Evolutionary conservation across 371 early-diverging fungal genomes (phyloP).

Genomic region (Mucor velutinosus): DNA sequence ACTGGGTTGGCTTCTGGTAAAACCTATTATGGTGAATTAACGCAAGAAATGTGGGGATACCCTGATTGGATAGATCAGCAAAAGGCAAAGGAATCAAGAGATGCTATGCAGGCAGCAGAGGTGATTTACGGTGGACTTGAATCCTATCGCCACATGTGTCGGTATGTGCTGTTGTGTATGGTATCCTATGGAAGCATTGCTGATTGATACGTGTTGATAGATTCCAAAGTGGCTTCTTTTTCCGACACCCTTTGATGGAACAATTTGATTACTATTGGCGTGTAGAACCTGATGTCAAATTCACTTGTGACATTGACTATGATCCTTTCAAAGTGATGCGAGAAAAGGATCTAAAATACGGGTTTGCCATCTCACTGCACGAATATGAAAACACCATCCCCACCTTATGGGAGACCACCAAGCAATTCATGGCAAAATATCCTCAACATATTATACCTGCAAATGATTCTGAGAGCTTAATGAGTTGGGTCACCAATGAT

Average conservation of each 20-base stretch:
- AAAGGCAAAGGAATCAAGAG: conserved; percentile 50
- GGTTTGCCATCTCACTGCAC: conserved; percentile 72
- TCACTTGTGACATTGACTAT: conserved; percentile 86
- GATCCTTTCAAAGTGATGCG: conserved; percentile 91
- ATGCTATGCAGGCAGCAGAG: conserved; percentile 57
- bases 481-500: conserved; percentile 40
- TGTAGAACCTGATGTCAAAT: conserved; percentile 92
- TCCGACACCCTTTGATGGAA: conserved; percentile 65
- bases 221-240: conserved; percentile 76
- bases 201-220: conserved; percentile 4
- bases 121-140: conserved; percentile 86
- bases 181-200: not conserved
- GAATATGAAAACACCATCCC: conserved; percentile 85
- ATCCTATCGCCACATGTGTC: conserved; percentile 96
- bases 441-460: conserved; percentile 44
- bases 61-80: conserved; percentile 69
- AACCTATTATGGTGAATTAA: conserved; percentile 60
- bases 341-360: conserved; percentile 80
- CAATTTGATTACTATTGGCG: conserved; percentile 94
- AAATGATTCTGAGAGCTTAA: conserved; percentile 34
- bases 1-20: conserved; percentile 60
- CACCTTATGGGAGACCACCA: conserved; percentile 74
- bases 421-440: conserved; percentile 58
- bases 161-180: conserved; percentile 32
- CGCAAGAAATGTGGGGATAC: conserved; percentile 65